Evolutionary conservation across 768 basidiomycete species (phyloP), one percentile per base, ranked within the genome.

Genomic region (Agaricus sinodeliciosus): DNA sequence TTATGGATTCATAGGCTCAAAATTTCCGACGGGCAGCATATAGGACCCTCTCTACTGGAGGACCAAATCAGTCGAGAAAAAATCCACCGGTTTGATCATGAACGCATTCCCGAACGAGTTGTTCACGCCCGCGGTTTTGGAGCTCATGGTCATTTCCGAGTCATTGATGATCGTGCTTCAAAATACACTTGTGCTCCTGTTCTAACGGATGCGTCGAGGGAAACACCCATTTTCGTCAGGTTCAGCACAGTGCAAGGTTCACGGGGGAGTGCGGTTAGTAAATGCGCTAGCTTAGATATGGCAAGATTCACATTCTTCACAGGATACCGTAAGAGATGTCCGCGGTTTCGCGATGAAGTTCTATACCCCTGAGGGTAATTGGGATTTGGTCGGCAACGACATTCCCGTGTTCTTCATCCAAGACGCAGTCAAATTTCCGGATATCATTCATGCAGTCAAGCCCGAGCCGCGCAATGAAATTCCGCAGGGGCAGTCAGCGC

Each of bases 231-330:
- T 5, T 94, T 93, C 62, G 74, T 87, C 25, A 82, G 94, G 35
- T 94, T 95, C 73, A 86, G 83, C 51, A 95, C 92, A 0, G 93
- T 95, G 0, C 81, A 84, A 57, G 90, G 91, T 0, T 78, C 84
- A 1, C 74, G 79, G 49, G 93, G 90, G n/a, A 87, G 84, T 56
- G 87, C 92, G 2, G 90, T 91, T 60, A 58, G 80, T 68, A 47
- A 39, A 28, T 49, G 43, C 41, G n/a, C 9, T 9, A 7, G 31
- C 31, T 8, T 19, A 3, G 22, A 13, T 25, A 2, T 56, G 22
- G 31, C 39, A 35, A 52, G 28, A 16, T 15, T 47, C 22, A 13
- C 44, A 51, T 19, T 7, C n/a, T 12, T 47, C 11, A 31, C 6
- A 84, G 78, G 82, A 85, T 57, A 85, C 84, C 22, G 86, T 88